phyloP scores from a whole-genome alignment of 1,284 basidiomycete species.

The Porogramme epimiltina region DNA sequence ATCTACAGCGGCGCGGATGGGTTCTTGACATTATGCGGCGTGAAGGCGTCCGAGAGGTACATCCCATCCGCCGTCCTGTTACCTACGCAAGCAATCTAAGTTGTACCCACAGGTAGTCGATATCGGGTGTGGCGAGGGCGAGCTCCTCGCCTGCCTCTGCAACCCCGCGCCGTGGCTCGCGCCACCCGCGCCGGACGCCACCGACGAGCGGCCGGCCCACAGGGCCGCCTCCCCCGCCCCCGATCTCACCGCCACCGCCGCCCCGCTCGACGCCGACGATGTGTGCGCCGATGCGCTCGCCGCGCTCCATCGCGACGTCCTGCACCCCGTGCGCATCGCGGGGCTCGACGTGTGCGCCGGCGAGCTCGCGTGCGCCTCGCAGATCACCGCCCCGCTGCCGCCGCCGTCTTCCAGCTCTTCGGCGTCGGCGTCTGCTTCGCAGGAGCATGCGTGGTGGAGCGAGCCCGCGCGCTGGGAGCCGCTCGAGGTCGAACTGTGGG shows the following conservation, averaged over 20 bases:
- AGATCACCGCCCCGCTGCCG: constrained; percentile 42
- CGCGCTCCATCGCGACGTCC: constrained; percentile 22
- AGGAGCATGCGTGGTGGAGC: constrained; percentile 15
- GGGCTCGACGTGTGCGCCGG: constrained; percentile 66
- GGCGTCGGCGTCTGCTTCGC: background rate
- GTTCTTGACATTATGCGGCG: constrained; percentile 63
- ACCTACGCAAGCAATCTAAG: background rate
- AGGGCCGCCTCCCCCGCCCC: background rate
- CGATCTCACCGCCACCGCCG: background rate
- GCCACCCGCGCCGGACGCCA: constrained; percentile 18
- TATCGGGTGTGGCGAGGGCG: constrained; percentile 80
- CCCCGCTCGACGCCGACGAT: background rate
- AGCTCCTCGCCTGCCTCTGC: constrained; percentile 67
- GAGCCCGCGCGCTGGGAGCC: constrained; percentile 67
- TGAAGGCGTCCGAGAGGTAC: constrained; percentile 60
- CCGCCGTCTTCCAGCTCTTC: background rate
- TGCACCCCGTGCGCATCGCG: constrained; percentile 60
- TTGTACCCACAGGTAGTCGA: constrained; percentile 61
- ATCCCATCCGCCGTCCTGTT: constrained; percentile 14
- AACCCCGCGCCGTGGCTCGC: constrained; percentile 71
- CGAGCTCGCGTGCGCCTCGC: constrained; percentile 55
- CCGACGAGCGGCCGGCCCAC: background rate
- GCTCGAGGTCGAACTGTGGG: constrained; percentile 75
- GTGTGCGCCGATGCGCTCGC: background rate
- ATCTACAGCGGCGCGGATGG: constrained; percentile 72